These are phyloP conservation scores for Ophiostoma sp. DNA, from an alignment of 2,329 filamentous ascomycete genomes.

Conservation along the genomic window DNA sequence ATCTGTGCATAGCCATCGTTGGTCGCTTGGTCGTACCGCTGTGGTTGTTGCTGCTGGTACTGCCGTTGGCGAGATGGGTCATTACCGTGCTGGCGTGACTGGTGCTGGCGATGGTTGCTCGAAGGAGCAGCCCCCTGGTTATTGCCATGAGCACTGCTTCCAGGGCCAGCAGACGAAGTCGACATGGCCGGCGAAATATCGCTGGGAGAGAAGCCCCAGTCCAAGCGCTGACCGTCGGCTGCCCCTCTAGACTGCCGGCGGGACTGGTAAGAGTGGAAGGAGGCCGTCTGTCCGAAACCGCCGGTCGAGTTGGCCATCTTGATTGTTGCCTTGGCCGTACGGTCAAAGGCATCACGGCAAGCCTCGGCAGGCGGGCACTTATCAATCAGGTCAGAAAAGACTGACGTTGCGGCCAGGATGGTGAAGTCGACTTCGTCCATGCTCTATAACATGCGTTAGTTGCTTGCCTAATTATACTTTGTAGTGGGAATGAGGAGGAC, in stretches of 20 bases:
- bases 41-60: conserved; percentile 20
- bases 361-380: conserved; percentile 95
- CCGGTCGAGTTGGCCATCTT: conserved; percentile 90
- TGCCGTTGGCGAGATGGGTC: conserved; percentile 36
- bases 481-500: conserved; percentile 37
- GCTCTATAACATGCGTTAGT: conserved; percentile 48
- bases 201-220: conserved; percentile 27
- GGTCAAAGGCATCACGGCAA: conserved; percentile 89
- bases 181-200: conserved; percentile 28
- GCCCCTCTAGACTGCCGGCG: conserved; percentile 34
- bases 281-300: conserved; percentile 62
- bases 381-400: conserved; percentile 86
- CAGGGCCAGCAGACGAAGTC: conserved; percentile 24
- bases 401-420: conserved; percentile 86
- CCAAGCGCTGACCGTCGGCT: conserved; percentile 32
- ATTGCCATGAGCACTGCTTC: conserved; percentile 16
- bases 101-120: conserved; percentile 27
- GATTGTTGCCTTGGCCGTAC: conserved; percentile 92
- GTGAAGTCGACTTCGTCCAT: conserved; percentile 99
- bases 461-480: neutral
- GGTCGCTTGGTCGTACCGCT: neutral
- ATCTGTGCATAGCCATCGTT: conserved; percentile 25
- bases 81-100: conserved; percentile 17
- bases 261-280: conserved; percentile 21
- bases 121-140: neutral